A percentile compares a stretch with the other conserved stretches of the same genome.
These are phyloP conservation scores for Globisporangium polare DNA, from an alignment of 352 stramenopile genomes.

Conservation along the genomic window DNA sequence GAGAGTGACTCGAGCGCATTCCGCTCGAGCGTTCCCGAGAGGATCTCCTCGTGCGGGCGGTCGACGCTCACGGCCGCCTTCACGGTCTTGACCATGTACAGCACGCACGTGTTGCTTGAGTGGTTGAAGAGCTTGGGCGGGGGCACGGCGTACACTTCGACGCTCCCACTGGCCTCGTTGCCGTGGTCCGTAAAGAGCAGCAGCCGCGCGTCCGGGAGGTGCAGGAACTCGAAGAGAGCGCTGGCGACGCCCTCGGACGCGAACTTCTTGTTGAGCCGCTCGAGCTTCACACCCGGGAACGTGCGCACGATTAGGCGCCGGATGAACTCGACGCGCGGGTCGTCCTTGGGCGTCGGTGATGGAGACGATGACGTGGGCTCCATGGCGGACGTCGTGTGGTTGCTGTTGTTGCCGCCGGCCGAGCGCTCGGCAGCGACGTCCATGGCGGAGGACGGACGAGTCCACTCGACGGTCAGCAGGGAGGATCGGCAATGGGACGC, in stretches of 20 bases:
- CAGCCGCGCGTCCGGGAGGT: conserved; percentile 52
- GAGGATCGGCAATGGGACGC: not conserved
- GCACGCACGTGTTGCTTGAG: conserved; percentile 28
- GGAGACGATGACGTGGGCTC: not conserved
- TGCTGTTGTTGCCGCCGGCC: conserved; percentile 1
- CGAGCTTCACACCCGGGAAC: conserved; percentile 57
- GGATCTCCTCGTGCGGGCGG: conserved; percentile 64
- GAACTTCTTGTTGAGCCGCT: conserved; percentile 54
- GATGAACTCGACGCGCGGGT: conserved; percentile 64
- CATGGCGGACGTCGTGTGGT: not conserved
- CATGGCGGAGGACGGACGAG: not conserved
- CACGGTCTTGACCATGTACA: conserved; percentile 75
- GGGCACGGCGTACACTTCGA: conserved; percentile 64
- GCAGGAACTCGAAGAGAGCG: conserved; percentile 70
- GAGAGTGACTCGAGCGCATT: conserved; percentile 73
- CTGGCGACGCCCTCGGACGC: conserved; percentile 57
- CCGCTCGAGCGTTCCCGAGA: conserved; percentile 67
- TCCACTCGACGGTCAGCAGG: not conserved
- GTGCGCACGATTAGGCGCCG: conserved; percentile 55
- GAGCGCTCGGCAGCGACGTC: conserved; percentile 2
- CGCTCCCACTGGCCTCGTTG: conserved; percentile 37
- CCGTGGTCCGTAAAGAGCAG: conserved; percentile 74
- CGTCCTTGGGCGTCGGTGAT: conserved; percentile 34
- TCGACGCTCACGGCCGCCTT: conserved; percentile 61
- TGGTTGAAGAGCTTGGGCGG: conserved; percentile 41